Evolutionary conservation across 75 land plant genomes (phyloP).

Genomic region (Gnetum montanum): DNA sequence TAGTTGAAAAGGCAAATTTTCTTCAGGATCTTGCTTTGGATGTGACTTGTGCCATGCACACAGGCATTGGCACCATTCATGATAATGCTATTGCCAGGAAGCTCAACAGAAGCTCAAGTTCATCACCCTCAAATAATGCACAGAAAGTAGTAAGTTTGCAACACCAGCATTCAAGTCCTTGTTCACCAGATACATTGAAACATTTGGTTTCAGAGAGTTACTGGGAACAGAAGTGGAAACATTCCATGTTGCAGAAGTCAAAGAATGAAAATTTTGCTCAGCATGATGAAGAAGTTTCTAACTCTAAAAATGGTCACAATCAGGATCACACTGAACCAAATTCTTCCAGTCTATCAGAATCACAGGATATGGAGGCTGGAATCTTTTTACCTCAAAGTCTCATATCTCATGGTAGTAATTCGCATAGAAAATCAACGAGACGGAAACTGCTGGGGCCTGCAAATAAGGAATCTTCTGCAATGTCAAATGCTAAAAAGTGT

Average conservation of each 20-base stretch:
- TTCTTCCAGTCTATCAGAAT: not conserved
- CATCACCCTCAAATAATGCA: not conserved
- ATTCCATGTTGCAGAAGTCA: conserved; percentile 41
- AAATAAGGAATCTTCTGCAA: not conserved
- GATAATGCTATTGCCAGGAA: not conserved
- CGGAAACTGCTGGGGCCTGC: conserved; percentile 4
- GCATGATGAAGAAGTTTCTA: conserved; percentile 8
- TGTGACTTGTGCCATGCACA: conserved; percentile 6
- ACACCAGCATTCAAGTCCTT: conserved; percentile 12
- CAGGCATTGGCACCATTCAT: not conserved
- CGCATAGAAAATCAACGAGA: not conserved
- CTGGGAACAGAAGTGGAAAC: conserved; percentile 89
- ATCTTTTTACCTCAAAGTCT: not conserved
- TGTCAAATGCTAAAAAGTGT: not conserved
- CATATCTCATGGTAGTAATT: not conserved
- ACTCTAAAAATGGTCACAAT: not conserved
- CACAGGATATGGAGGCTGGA: not conserved
- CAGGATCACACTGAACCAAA: not conserved
- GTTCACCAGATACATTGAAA: conserved; percentile 40
- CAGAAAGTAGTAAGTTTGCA: conserved; percentile 1
- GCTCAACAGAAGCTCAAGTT: conserved; percentile 5
- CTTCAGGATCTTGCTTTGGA: conserved; percentile 48
- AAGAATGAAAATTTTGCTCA: conserved; percentile 6
- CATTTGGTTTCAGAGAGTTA: conserved; percentile 56
- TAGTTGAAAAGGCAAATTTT: conserved; percentile 69